A percentile compares a stretch with the other conserved stretches of the same genome.
Evolutionary conservation across 768 basidiomycete genomes (phyloP).

Genomic region (Agaricus sinodeliciosus): DNA sequence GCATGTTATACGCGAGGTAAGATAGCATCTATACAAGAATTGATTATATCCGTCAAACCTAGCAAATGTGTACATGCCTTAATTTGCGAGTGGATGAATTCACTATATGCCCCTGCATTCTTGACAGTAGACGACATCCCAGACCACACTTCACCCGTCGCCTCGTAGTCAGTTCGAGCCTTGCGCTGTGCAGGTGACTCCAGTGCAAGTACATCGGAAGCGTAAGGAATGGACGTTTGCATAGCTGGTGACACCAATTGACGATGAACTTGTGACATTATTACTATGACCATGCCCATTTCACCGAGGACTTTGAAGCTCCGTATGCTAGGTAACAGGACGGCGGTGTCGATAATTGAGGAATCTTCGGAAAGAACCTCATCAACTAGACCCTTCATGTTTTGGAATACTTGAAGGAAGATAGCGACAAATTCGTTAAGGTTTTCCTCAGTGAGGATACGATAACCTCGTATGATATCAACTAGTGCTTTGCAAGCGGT

Average conservation of each 20-base stretch:
- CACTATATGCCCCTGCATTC: constrained; percentile 69
- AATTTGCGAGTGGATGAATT: constrained; percentile 84
- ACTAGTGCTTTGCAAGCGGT: constrained; percentile 87
- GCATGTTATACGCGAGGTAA: constrained; percentile 84
- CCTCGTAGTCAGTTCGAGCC: constrained; percentile 72
- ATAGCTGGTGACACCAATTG: constrained; percentile 58
- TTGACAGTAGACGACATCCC: constrained; percentile 74
- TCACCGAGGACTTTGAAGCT: constrained; percentile 95
- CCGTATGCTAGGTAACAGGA: constrained; percentile 61
- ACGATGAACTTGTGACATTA: constrained; percentile 81
- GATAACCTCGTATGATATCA: constrained; percentile 78
- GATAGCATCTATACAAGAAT: constrained; percentile 65
- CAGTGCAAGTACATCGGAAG: constrained; percentile 70
- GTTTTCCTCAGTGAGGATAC: constrained; percentile 63
- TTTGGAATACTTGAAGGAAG: constrained; percentile 72
- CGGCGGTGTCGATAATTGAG: constrained; percentile 42
- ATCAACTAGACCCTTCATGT: constrained; percentile 64
- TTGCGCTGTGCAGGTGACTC: constrained; percentile 78
- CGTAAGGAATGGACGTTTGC: constrained; percentile 64
- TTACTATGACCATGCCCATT: constrained; percentile 86
- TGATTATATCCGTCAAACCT: background rate
- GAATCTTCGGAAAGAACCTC: constrained; percentile 73
- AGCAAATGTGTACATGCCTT: constrained; percentile 49
- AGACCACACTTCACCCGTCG: constrained; percentile 76
- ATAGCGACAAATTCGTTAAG: constrained; percentile 75